Evolutionary conservation across 2,329 filamentous ascomycete species (phyloP), one percentile per base, ranked within the genome.

Genomic region (Ophiostoma pallidulum): DNA sequence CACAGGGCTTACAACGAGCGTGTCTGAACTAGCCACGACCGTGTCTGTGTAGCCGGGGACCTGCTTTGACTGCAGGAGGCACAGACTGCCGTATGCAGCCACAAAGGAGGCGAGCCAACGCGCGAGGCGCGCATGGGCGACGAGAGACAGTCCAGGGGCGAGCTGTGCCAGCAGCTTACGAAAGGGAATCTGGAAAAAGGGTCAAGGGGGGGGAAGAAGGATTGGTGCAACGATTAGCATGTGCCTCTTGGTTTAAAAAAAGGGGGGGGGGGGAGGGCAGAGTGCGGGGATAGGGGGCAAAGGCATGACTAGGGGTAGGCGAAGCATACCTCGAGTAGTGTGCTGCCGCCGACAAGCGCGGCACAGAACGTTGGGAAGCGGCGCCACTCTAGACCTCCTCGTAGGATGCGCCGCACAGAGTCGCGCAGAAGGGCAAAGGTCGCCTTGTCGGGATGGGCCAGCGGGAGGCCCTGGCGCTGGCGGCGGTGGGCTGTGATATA

Each of bases 311-410:
- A 18, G 33, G 14, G 14, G 16, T 8, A 18, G 5, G 20, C n/a
- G n/a, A 31, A 33, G 57, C 68, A 56, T 64, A 75, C 77, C 68
- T 80, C 71, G n/a, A 82, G 59, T n/a, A 82, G 59, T 20, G 77
- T 78, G 53, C 72, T 74, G 33, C 78, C 77, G 29, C 78, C 79
- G 33, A 77, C 72, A 9, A 82, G 62, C 7, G 70, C 66, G 8
- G 77, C 78, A 59, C 78, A 82, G 58, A 82, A 82, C 4, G 77
- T 68, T 37, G 79, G 77, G 56, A 82, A 82, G 8, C 77, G 69
- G 51, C 73, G 71, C 47, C 66, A 64, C 38, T 77, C 74, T 14
- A 81, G 62, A 3, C 75, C 77, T 8, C 68, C 68, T 35, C 62
- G 64, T 29, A 81, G 58, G 48, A 78, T 72, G 37, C 58, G 64